A percentile compares a stretch with the other conserved stretches of the same genome.
Evolutionary conservation across 2,329 filamentous ascomycete genomes (phyloP).

Genomic region (Xylaria sp.): DNA sequence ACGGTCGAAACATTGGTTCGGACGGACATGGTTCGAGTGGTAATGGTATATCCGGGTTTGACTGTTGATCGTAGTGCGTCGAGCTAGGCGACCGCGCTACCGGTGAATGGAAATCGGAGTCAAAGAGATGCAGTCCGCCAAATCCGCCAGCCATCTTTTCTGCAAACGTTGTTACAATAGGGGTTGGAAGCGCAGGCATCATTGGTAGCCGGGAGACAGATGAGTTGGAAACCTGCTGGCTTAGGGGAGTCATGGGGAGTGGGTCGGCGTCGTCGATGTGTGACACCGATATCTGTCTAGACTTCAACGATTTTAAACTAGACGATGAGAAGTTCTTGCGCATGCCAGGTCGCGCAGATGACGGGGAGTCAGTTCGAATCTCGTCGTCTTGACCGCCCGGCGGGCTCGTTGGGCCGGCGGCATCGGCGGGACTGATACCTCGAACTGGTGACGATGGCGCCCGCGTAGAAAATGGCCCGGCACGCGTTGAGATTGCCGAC

Average conservation of each 20-base stretch:
- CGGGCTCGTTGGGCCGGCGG: conserved; percentile 49
- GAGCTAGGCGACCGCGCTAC: conserved; percentile 69
- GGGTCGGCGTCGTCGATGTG: conserved; percentile 72
- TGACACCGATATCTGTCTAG: conserved; percentile 76
- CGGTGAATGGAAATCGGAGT: conserved; percentile 78
- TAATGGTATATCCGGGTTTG: conserved; percentile 71
- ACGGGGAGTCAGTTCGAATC: conserved; percentile 64
- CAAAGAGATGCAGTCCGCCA: conserved; percentile 82
- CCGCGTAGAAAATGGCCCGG: conserved; percentile 50
- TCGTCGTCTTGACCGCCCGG: conserved; percentile 53
- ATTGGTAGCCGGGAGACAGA: conserved; percentile 62
- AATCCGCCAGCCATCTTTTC: conserved; percentile 67
- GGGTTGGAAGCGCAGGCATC: conserved; percentile 74
- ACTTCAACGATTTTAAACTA: conserved; percentile 76
- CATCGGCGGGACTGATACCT: conserved; percentile 42
- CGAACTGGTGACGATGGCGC: conserved; percentile 51
- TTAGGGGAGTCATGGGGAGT: conserved; percentile 80
- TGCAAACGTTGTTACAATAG: conserved; percentile 70
- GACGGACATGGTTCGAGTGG: conserved; percentile 92
- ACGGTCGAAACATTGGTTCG: conserved; percentile 89
- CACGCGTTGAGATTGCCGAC: conserved; percentile 52
- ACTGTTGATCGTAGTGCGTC: conserved; percentile 70
- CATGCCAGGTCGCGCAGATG: conserved; percentile 60
- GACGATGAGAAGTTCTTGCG: conserved; percentile 78
- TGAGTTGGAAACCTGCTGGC: conserved; percentile 67